These are phyloP conservation scores for Cladophialophora bantiana DNA, from an alignment of 2,329 filamentous ascomycete genomes.

Conservation along the genomic window DNA sequence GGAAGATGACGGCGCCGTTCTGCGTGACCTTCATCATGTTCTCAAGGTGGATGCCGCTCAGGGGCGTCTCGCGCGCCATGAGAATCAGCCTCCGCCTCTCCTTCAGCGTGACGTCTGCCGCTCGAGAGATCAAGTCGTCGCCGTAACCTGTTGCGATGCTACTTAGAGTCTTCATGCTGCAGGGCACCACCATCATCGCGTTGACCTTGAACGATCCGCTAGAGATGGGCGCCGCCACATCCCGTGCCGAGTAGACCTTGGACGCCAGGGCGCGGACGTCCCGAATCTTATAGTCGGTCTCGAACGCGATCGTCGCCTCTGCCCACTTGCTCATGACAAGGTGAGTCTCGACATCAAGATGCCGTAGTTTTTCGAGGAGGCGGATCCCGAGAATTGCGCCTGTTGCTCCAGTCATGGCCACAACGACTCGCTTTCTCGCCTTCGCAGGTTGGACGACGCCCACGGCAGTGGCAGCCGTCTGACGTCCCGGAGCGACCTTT, in stretches of 20 bases:
- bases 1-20: constrained; percentile 51
- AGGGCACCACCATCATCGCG: constrained; percentile 56
- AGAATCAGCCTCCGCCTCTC: constrained; percentile 49
- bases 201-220: constrained; percentile 41
- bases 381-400: constrained; percentile 42
- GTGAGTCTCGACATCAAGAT: constrained; percentile 42
- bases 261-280: constrained; percentile 30
- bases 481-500: too few species aligned
- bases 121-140: constrained; percentile 52
- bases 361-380: constrained; percentile 40
- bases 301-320: constrained; percentile 39
- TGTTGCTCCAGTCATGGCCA: constrained; percentile 46
- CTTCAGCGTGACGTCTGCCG: constrained; percentile 54
- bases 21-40: constrained; percentile 22
- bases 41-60: constrained; percentile 35
- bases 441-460: too few species aligned
- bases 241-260: constrained; percentile 37
- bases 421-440: constrained; percentile 35
- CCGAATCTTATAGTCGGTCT: constrained; percentile 27
- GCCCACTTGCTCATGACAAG: constrained; percentile 45
- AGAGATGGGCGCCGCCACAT: constrained; percentile 42
- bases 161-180: constrained; percentile 56
- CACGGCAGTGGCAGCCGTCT: too few species aligned
- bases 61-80: constrained; percentile 51
- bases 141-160: constrained; percentile 49